Evolutionary conservation across 805 yeast genomes (phyloP), one percentile per base, ranked within the genome.

Genomic region (Wickerhamiella dianesei): DNA sequence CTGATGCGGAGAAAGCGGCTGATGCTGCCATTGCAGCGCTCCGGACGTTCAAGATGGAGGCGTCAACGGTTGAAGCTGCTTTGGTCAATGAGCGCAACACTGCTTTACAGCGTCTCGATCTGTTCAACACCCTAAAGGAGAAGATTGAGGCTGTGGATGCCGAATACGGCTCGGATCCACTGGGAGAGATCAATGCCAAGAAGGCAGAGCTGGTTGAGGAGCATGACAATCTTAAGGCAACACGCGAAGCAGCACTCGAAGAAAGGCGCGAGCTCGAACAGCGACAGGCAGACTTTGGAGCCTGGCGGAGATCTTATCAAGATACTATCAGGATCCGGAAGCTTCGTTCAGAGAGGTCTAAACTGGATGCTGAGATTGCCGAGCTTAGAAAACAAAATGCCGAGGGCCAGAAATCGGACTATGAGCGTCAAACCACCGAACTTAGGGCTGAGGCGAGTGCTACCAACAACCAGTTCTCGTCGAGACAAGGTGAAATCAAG

Each of bases 401-500:
- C 0, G 79, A 77, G 48, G 64, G 64, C 2, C 73, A 77, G 49
- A 70, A 81, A 52, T 75, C 74, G 1, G 69, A 71, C 52, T 86
- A 81, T 58, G 80, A 82, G 54, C 63, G 68, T 9, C 72, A 75
- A 48, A 73, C 87, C 2, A 61, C 64, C 40, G 55, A 60, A n/a
- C 63, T 87, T 35, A 65, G 73, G 47, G 65, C 67, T 14, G 59
- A 65, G 36, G 75, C 77, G 45, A 71, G 82, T 14, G 64, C 63
- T 3, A 60, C 82, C 39, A 81, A 78, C 50, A 72, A 87, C 1
- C 69, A 68, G 44, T 77, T 82, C 55, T 82, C 94, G 2, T 79
- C 86, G 12, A 82, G 80, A 54, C 62, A 77, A 19, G 99, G 98
- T 18, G 97, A 89, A 61, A 73, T 84, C 37, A 79, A 78, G 50